phyloP scores from a whole-genome alignment of 2,329 filamentous ascomycete genomes.

The Cladorrhinum sp. region DNA sequence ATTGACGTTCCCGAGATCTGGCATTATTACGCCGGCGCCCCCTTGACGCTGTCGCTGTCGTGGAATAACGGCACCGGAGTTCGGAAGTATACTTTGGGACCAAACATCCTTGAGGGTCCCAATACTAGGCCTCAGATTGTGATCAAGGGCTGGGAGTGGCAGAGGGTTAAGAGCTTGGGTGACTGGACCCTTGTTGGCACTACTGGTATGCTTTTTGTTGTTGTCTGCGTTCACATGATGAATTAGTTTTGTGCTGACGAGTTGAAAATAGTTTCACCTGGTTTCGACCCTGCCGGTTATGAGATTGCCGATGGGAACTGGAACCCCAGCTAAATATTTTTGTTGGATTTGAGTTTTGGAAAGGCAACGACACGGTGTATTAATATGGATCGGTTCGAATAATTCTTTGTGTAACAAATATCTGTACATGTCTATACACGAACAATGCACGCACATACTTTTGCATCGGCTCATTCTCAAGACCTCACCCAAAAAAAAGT shows the following conservation, averaged over 20 bases:
- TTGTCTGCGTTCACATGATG: not conserved
- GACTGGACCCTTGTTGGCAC: constrained; percentile 47
- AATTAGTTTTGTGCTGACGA: not conserved
- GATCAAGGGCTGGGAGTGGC: constrained; percentile 43
- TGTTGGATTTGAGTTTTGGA: no score
- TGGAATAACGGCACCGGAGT: constrained; percentile 41
- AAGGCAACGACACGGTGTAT: not conserved
- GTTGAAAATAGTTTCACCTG: not conserved
- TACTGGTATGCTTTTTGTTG: constrained; percentile 11
- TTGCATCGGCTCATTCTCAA: no score
- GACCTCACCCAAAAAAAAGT: no score
- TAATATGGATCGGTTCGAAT: not conserved
- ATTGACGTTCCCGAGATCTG: constrained; percentile 48
- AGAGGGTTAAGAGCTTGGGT: constrained; percentile 44
- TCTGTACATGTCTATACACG: not conserved
- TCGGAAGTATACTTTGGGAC: constrained; percentile 38
- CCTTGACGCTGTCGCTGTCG: constrained; percentile 45
- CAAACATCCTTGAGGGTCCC: constrained; percentile 41
- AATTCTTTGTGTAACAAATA: not conserved
- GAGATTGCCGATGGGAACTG: not conserved
- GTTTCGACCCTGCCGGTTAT: not conserved
- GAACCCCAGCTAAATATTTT: not conserved
- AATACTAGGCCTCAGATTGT: constrained; percentile 43
- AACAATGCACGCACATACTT: no score
- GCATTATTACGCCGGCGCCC: constrained; percentile 54